A percentile compares a stretch with the other conserved stretches of the same genome.
phyloP scores from a whole-genome alignment of 1,284 basidiomycete genomes.

The Naganishia albida region DNA sequence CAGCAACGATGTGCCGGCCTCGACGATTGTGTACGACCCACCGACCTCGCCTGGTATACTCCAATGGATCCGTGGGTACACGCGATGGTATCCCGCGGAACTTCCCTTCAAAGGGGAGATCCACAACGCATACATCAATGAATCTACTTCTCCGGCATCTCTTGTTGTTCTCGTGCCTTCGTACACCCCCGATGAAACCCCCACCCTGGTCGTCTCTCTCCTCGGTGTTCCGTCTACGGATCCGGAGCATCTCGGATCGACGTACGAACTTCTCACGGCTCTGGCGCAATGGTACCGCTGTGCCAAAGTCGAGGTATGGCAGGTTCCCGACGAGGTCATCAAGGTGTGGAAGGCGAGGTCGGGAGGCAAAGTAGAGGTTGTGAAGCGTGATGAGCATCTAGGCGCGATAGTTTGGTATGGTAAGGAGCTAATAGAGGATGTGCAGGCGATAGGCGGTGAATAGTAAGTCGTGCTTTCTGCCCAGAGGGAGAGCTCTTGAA shows the following conservation, averaged over 20 bases:
- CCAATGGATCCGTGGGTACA: constrained; percentile 7
- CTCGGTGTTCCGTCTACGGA: not conserved
- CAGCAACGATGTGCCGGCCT: not conserved
- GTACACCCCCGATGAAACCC: not conserved
- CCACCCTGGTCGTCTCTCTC: constrained; percentile 10
- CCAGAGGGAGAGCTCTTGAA: no score
- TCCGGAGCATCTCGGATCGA: not conserved
- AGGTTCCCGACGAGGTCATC: not conserved
- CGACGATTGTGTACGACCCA: constrained; percentile 8
- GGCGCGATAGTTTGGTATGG: constrained; percentile 31
- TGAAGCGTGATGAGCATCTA: constrained; percentile 22
- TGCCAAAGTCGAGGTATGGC: constrained; percentile 3
- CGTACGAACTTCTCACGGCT: not conserved
- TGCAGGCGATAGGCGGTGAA: constrained; percentile 10
- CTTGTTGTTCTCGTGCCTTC: constrained; percentile 1
- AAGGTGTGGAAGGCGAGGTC: constrained; percentile 7
- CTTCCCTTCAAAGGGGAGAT: not conserved
- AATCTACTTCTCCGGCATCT: not conserved
- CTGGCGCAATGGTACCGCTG: constrained; percentile 16
- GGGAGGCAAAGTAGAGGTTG: not conserved
- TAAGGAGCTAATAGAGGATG: not conserved
- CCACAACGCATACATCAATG: constrained; percentile 16
- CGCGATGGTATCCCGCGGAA: not conserved
- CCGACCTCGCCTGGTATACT: constrained; percentile 22
- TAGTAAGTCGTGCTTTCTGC: not conserved